Base-by-base conservation (phyloP, 1,139 yeast species). In the Blastobotrys ciferrii region DNA sequence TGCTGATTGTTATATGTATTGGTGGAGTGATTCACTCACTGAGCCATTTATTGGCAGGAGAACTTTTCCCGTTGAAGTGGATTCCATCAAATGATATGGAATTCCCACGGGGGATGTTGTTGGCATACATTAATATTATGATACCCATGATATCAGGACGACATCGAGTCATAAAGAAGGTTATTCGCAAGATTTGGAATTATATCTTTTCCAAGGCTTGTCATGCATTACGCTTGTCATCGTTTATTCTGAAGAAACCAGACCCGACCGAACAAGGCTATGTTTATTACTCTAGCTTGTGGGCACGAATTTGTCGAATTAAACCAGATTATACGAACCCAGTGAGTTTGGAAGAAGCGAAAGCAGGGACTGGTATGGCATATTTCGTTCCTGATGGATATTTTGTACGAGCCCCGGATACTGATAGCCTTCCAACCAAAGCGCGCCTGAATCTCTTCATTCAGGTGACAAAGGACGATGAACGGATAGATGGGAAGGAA, bases 331-430 rank as follows among this genome's bases (percentile, higher is more conserved):
- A 73, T 58, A 52, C 78, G 0, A 66, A 67, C 4, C 95, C 95
- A 2, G 78, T 78, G 23, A 71, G 82, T 0, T 60, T 70, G 31
- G 65, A 69, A 12, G 78, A 77, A 47, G 82, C 87, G 0, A 52
- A 57, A 11, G 39, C 44, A 19, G 55, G 55, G 2, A 33, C 52
- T 23, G 51, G 50, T 18, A 46, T 48, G 32, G 58, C 60, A 1
- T 49, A 55, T 32, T 62, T 59, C 44, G 58, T 63, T 2, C 88
- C 88, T 1, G 83, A 87, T 66, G 98, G 99, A 2, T 72, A 73
- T 43, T 84, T 79, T 60, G 81, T 89, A 33, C 78, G 98, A 47
- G 98, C 91, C 0, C 98, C 98, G 1, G 84, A 80, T 51, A 78
- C 79, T 53, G 97, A 89, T 61, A 81, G 82, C 7, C 80, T 85